Evolutionary conservation across 1,284 basidiomycete genomes (phyloP), one percentile per base, ranked within the genome.

Genomic region (Heterobasidion occidentale): DNA sequence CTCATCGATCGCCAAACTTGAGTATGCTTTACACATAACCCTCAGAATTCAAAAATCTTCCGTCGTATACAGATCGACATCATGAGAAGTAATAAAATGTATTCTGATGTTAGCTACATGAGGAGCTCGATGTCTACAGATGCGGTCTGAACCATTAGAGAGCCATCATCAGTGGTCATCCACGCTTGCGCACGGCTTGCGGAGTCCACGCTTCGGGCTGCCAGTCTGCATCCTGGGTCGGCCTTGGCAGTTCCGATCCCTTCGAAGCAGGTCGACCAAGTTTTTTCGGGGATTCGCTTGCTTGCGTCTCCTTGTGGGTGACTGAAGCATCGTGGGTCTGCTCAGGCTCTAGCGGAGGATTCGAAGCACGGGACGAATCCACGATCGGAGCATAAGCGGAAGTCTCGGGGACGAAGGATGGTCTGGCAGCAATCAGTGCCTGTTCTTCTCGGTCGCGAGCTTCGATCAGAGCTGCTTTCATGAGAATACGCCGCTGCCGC

Each of bases 361-460:
- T 27, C 4, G 27, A 27, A 27, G 27, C 27, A 27, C 5, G 27
- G 27, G 27, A 27, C 27, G 27, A 27, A 27, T 27, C 27, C 5
- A 27, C 27, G 4, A 27, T 27, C 27, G 27, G 27, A 27, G 27
- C 27, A 27, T 27, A 3, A 27, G 27, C 27, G 5, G 38, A 42
- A 42, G n/a, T 42, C 38, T 20, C 42, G 36, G 46, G 11, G 9
- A 14, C 3, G 15, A 34, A 7, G 6, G 46, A 27, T 6, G 49
- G 11, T 27, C 45, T 19, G 36, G 49, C 50, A 20, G 58, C 42
- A 9, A 63, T 56, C 9, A 57, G 60, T 11, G 51, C 58, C 3
- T 59, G 63, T 38, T 67, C 66, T 58, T 62, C 62, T 36, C 57
- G 61, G 44, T 66, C 65, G 20, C 62, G 60, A 46, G 62, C 64